Conservation (phyloP, 2,329 filamentous ascomycete species). For the Cladosporium austrohemisphaericum region DNA sequence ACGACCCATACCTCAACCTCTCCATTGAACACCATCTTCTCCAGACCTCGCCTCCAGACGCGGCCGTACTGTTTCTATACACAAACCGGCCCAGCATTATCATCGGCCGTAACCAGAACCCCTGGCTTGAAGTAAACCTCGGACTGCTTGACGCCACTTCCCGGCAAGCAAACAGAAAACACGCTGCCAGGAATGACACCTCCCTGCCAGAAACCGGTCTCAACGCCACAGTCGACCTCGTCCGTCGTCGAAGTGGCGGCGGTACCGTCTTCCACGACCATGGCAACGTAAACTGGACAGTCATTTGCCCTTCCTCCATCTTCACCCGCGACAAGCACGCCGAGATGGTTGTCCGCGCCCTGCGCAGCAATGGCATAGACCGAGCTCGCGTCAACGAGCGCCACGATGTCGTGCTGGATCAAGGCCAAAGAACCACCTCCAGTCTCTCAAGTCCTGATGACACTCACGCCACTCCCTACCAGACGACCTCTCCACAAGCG, state of each 20-base stretch:
- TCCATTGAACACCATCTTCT: conserved; percentile 90
- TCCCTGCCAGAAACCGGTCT: conserved; percentile 6
- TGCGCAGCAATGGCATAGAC: conserved; percentile 57
- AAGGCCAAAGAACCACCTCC: conserved; percentile 29
- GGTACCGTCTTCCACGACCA: conserved; percentile 91
- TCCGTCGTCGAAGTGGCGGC: conserved; percentile 81
- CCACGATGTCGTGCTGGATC: conserved; percentile 84
- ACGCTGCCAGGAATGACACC: conserved; percentile 33
- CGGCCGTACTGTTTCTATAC: conserved; percentile 81
- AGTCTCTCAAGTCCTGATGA: conserved; percentile 33
- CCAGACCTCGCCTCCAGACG: conserved; percentile 65
- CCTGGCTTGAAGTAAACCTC: conserved; percentile 88
- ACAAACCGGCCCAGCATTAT: conserved; percentile 82
- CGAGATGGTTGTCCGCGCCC: conserved; percentile 84
- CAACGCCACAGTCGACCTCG: conserved; percentile 55
- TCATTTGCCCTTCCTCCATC: conserved; percentile 70
- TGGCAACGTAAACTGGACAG: conserved; percentile 92
- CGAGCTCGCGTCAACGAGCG: conserved; percentile 76
- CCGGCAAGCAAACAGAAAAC: conserved; percentile 19
- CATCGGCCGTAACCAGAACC: conserved; percentile 95
- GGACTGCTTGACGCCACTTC: conserved; percentile 49
- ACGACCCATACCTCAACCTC: conserved; percentile 82
- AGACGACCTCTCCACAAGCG: conserved; percentile 34
- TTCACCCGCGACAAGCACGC: conserved; percentile 88
- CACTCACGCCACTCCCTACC: conserved; percentile 45